Conservation (phyloP, 306 rosid genomes). For the Styphnolobium japonicum region DNA sequence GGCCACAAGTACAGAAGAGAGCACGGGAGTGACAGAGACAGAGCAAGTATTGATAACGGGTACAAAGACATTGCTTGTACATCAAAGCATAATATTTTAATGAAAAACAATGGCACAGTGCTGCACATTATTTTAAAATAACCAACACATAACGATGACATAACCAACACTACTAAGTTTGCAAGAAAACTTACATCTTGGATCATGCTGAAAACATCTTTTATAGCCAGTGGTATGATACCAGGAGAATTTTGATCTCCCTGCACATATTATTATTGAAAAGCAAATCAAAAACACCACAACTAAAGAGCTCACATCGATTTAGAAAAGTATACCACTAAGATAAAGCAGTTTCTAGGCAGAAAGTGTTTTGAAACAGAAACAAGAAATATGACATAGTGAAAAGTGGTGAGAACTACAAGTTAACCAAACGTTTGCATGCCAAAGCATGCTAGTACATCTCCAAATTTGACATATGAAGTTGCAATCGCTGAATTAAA, state of each 20-base stretch:
- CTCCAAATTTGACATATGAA: conserved; percentile 12
- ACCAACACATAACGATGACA: neutral
- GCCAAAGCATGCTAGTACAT: neutral
- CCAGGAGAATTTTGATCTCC: conserved; percentile 95
- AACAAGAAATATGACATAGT: neutral
- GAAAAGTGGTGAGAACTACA: neutral
- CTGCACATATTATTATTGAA: conserved; percentile 43
- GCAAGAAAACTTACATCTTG: conserved; percentile 81
- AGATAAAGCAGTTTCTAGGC: neutral
- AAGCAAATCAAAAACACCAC: conserved; percentile 21
- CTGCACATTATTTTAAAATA: conserved; percentile 1
- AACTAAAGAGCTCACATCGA: neutral
- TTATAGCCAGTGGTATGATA: conserved; percentile 92
- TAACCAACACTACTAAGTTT: conserved; percentile 7
- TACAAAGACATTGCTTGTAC: neutral
- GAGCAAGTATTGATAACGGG: conserved; percentile 8
- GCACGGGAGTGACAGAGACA: neutral
- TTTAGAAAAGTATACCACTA: neutral
- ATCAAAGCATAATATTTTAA: neutral
- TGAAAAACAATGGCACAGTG: conserved; percentile 1
- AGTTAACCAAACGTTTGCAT: neutral
- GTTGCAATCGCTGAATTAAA: neutral
- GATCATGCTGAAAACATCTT: conserved; percentile 93
- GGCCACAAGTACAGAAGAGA: neutral
- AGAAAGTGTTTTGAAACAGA: neutral